These are phyloP conservation scores for Trichoderma asperelloides DNA, from an alignment of 495 filamentous ascomycete genomes.

Conservation along the genomic window DNA sequence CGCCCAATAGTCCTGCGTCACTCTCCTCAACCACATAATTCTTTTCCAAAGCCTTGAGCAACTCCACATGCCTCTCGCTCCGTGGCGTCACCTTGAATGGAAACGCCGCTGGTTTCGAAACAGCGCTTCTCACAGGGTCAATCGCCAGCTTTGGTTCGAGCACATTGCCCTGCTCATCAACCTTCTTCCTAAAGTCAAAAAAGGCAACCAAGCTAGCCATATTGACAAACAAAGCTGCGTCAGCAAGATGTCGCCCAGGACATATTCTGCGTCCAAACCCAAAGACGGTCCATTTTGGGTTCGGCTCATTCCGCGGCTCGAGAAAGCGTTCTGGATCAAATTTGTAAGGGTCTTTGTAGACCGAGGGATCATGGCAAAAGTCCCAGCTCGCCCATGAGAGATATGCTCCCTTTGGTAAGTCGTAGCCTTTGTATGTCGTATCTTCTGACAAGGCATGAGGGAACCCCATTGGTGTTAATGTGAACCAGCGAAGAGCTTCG, in stretches of 20 bases:
- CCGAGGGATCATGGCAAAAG: slow-evolving; percentile 22
- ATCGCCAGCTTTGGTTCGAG: slow-evolving; percentile 13
- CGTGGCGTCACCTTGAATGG: not conserved
- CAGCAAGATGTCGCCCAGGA: slow-evolving; percentile 38
- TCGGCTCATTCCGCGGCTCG: slow-evolving; percentile 28
- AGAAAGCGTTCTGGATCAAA: slow-evolving; percentile 33
- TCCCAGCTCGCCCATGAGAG: slow-evolving; percentile 5
- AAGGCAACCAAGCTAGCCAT: slow-evolving; percentile 32
- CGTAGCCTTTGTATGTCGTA: not conserved
- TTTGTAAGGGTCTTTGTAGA: slow-evolving; percentile 27
- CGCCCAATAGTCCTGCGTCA: slow-evolving; percentile 6
- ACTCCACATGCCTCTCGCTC: not conserved
- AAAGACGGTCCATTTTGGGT: slow-evolving; percentile 32
- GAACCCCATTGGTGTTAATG: slow-evolving; percentile 16
- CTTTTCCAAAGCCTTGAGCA: not conserved
- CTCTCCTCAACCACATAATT: not conserved
- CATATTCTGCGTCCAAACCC: slow-evolving; percentile 44
- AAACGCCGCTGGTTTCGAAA: not conserved
- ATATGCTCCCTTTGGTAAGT: not conserved
- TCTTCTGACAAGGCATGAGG: slow-evolving; percentile 28
- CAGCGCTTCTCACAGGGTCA: not conserved
- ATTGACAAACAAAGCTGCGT: slow-evolving; percentile 30
- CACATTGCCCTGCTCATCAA: slow-evolving; percentile 22
- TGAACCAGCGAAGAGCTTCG: slow-evolving; percentile 19
- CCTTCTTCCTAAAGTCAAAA: slow-evolving; percentile 27